Evolutionary conservation across 257 asterid genomes (phyloP), one percentile per base, ranked within the genome.

Genomic region (Nicotiana tomentosiformis): DNA sequence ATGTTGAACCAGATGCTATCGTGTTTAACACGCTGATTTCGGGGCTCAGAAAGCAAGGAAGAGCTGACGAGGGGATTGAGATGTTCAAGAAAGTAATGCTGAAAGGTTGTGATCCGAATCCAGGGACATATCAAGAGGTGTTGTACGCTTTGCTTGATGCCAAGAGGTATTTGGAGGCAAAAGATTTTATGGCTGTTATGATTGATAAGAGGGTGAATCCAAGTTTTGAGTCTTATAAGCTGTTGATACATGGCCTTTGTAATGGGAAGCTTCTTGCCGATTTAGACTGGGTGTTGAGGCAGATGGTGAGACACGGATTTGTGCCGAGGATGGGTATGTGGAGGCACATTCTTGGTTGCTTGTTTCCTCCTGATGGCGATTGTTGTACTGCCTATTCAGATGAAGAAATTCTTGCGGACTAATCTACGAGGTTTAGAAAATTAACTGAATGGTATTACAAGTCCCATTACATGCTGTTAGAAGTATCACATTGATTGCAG

Each of bases 301-400:
- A 89, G 80, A 96, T 94, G 98, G 84, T 88, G 33, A 86, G 83
- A 77, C 91, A 86, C 84, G 96, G 97, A 20, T 93, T 92, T 82
- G 92, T 90, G 70, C 98, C 98, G 16, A 93, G 85, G 89, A 90
- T 90, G 98, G 98, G 98, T 69, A 90, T 90, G 92, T 96, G 98
- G 99, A 94, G 83, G 86, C 80, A 49, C 39, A 86, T 91, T 77
- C 81, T 92, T 58, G 82, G 78, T 18, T 90, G 95, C 83, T 3
- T 93, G 58, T 15, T 91, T 60, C 83, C 79, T 60, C 83, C 79
- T 39, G 58, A 82, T 74, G 78, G 18, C 26, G 78, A 14, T 11
- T 17, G 58, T 77, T 56, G 69, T 61, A 53, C 60, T 61, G 43
- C 26, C 26, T 72, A 39, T 81, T 18, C 88, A 12, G 77, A 30